Percentiles rank a stretch among this genome's conserved stretches.
phyloP scores from a whole-genome alignment of 106 monocot species.

The Dendrobium chrysotoxum region DNA sequence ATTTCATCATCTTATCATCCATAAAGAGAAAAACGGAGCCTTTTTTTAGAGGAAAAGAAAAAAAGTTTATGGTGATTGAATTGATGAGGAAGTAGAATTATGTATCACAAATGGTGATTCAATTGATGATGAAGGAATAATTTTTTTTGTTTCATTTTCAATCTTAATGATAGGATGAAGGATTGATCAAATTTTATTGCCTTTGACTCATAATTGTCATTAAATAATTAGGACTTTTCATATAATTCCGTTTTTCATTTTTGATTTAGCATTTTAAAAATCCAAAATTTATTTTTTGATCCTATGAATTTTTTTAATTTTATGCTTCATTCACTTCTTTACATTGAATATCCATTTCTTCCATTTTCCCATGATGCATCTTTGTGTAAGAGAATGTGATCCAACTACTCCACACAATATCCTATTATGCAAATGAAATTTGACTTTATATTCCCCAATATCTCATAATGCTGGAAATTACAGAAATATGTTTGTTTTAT shows the following conservation, averaged over 20 bases:
- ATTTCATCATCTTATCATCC: background rate
- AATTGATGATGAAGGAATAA: too few species aligned
- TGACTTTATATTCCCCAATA: too few species aligned
- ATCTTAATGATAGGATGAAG: background rate
- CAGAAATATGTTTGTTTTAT: too few species aligned
- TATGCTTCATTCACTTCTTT: background rate
- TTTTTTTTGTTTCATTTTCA: background rate
- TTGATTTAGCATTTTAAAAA: background rate
- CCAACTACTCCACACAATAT: background rate
- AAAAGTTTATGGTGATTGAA: too few species aligned
- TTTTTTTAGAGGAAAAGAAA: background rate
- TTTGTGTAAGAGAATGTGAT: background rate
- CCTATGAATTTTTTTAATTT: background rate
- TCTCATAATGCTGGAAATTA: too few species aligned
- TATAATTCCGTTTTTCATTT: background rate
- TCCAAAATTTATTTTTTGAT: background rate
- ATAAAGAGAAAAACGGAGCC: background rate
- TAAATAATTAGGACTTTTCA: background rate
- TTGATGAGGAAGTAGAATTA: too few species aligned
- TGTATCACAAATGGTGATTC: too few species aligned
- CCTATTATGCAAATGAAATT: background rate
- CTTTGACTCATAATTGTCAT: background rate
- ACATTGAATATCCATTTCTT: background rate
- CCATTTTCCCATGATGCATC: background rate
- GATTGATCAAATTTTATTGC: too few species aligned